A percentile compares a stretch with the other conserved stretches of the same genome.
phyloP scores from a whole-genome alignment of 345 rosid genomes.

The Dovyalis caffra region DNA sequence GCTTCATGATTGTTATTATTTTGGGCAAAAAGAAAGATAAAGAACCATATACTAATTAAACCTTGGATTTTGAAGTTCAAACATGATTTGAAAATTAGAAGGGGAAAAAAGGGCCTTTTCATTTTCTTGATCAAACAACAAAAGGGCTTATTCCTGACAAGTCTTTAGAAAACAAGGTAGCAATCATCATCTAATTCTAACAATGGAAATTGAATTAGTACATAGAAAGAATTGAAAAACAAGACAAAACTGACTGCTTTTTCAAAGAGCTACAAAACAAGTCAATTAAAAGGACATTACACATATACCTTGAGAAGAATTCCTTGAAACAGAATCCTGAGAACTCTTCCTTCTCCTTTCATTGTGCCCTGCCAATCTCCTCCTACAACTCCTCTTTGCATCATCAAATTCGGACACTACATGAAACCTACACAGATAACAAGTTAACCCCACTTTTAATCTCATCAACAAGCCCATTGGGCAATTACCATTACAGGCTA shows the following conservation, averaged over 20 bases:
- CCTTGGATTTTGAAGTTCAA: not conserved
- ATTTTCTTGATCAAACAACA: not conserved
- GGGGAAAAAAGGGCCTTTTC: not conserved
- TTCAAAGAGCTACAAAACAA: not conserved
- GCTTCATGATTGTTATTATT: not conserved
- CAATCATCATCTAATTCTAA: not conserved
- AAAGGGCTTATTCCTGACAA: not conserved
- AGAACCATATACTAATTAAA: not conserved
- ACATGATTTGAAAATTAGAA: not conserved
- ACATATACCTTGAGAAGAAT: conserved; percentile 41
- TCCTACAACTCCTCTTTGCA: conserved; percentile 63
- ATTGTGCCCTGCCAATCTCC: conserved; percentile 69
- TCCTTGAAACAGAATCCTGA: conserved; percentile 38
- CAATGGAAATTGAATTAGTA: not conserved
- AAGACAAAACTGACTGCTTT: too few relatives aligned
- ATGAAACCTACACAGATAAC: conserved; percentile 45
- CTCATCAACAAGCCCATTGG: not conserved
- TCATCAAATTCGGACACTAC: conserved; percentile 59
- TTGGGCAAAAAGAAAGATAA: not conserved
- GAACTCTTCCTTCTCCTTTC: conserved; percentile 62
- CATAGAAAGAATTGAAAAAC: not conserved
- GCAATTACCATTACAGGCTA: not conserved
- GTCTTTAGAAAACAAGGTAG: not conserved
- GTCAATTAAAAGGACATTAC: not conserved
- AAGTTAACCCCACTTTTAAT: not conserved